Percentiles rank a stretch among this genome's conserved stretches.
phyloP scores from a whole-genome alignment of 345 rosid genomes.

The Jatropha curcas region DNA sequence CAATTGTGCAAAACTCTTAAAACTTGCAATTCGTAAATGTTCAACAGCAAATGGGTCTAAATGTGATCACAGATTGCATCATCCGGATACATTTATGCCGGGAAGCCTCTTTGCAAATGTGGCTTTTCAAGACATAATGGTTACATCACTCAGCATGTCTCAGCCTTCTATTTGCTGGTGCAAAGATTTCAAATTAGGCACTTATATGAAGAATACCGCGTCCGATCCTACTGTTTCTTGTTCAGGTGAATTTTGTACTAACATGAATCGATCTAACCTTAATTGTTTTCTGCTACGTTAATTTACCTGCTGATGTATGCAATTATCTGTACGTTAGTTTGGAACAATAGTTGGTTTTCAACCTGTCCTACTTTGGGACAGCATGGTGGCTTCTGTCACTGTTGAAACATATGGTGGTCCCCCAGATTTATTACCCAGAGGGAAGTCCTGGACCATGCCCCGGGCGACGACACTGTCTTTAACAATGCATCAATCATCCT shows the following conservation, averaged over 20 bases:
- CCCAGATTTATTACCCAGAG: constrained; percentile 47
- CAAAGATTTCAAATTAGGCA: constrained; percentile 81
- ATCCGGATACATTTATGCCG: constrained; percentile 85
- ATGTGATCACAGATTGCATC: constrained; percentile 70
- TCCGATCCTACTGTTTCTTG: constrained; percentile 79
- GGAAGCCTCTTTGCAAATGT: constrained; percentile 92
- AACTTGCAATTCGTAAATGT: not conserved
- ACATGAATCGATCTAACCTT: not conserved
- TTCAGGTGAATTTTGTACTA: constrained; percentile 51
- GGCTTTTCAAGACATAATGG: constrained; percentile 89
- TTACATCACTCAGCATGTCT: constrained; percentile 69
- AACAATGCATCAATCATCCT: constrained; percentile 84
- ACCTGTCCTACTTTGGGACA: constrained; percentile 56
- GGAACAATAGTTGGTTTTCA: constrained; percentile 73
- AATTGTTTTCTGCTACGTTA: too few species aligned
- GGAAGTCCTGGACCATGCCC: constrained; percentile 95
- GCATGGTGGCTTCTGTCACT: constrained; percentile 78
- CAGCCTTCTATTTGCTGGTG: constrained; percentile 70
- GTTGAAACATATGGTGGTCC: constrained; percentile 71
- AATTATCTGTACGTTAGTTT: constrained; percentile 30
- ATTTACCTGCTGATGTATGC: too few species aligned
- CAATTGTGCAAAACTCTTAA: too few species aligned
- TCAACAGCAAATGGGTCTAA: constrained; percentile 59
- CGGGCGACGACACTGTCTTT: constrained; percentile 65
- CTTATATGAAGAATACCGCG: constrained; percentile 94